These are phyloP conservation scores for Plenodomus lindquistii DNA, from an alignment of 2,329 filamentous ascomycete species.

Conservation along the genomic window DNA sequence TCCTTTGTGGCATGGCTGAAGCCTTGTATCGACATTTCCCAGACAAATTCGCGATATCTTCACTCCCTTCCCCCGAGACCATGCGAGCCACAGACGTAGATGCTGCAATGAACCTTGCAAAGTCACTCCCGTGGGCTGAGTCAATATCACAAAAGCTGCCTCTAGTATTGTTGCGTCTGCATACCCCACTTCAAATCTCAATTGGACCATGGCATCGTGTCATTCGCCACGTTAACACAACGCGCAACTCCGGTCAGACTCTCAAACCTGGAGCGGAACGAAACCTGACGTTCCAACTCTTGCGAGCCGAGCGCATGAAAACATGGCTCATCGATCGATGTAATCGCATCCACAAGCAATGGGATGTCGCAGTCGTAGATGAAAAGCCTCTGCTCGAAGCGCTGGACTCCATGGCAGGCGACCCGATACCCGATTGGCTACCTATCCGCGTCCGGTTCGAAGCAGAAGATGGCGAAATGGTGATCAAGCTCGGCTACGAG, in stretches of 20 bases:
- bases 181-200: conserved; percentile 31
- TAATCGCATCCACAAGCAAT: conserved; percentile 27
- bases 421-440: conserved; percentile 33
- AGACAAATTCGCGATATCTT: conserved; percentile 12
- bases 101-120: conserved; percentile 24
- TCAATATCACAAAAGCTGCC: conserved; percentile 24
- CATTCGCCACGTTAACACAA: conserved; percentile 9
- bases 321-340: conserved; percentile 23
- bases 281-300: background rate
- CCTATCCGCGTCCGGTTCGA: conserved; percentile 32
- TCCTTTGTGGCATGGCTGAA: conserved; percentile 29
- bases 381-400: conserved; percentile 25
- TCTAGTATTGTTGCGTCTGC: conserved; percentile 32
- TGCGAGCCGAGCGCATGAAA: conserved; percentile 27
- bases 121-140: conserved; percentile 25
- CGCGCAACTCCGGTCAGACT: background rate
- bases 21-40: conserved; percentile 30
- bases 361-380: conserved; percentile 24
- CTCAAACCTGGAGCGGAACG: background rate
- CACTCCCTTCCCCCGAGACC: conserved; percentile 18
- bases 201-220: conserved; percentile 32
- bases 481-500: conserved; percentile 35
- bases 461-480: conserved; percentile 32
- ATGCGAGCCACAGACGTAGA: conserved; percentile 22
- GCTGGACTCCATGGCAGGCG: conserved; percentile 30